Evolutionary conservation across 208 protist species (phyloP).

Genomic region (Histomonas meleagridis): DNA sequence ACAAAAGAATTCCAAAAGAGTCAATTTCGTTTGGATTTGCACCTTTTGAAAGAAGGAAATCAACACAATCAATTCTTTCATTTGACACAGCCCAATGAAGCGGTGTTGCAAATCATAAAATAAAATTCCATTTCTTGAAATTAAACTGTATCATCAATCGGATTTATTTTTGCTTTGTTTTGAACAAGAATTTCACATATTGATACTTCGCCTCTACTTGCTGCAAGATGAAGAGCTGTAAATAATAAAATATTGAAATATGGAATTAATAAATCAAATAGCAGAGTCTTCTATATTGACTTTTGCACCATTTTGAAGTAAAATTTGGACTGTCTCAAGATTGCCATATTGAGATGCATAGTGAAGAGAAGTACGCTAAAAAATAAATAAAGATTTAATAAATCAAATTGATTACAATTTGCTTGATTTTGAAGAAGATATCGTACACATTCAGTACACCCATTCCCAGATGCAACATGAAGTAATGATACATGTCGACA

Average conservation of each 20-base stretch:
- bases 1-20: not conserved
- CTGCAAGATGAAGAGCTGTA: conserved; percentile 5
- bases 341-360: conserved; percentile 8
- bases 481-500: not conserved
- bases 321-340: not conserved
- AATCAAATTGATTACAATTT: not conserved
- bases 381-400: not conserved
- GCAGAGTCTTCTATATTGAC: not conserved
- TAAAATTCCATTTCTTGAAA: no score
- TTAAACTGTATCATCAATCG: conserved; percentile 15
- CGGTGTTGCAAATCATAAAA: not conserved
- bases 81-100: conserved; percentile 5
- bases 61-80: not conserved
- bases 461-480: not conserved
- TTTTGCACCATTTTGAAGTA: not conserved
- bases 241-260: not conserved
- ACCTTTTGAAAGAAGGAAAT: not conserved
- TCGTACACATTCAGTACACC: not conserved
- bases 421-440: not conserved
- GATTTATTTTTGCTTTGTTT: not conserved
- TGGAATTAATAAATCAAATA: not conserved
- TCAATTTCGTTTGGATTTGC: not conserved
- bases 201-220: not conserved
- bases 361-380: conserved; percentile 2
- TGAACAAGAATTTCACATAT: not conserved